A percentile compares a stretch with the other conserved stretches of the same genome.
phyloP scores from a whole-genome alignment of 108 stramenopile genomes.

The Poteriospumella lacustris region DNA sequence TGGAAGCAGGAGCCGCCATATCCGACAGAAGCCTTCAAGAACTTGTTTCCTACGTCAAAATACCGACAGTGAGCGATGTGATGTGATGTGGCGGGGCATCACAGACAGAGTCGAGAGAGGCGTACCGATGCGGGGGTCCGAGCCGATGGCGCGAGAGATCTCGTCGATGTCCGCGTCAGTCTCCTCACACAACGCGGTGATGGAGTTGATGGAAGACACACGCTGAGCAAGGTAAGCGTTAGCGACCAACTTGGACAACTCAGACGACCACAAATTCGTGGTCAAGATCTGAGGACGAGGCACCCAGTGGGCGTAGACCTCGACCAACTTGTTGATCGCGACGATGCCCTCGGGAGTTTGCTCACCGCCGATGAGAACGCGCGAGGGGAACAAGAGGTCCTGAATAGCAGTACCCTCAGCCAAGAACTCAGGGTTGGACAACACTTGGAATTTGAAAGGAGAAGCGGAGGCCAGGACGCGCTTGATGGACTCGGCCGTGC shows the following conservation, averaged over 20 bases:
- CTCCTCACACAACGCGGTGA: constrained; percentile 97
- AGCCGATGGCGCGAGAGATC: constrained; percentile 91
- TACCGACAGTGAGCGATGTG: no score
- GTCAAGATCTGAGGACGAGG: constrained; percentile 84
- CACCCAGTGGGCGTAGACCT: constrained; percentile 76
- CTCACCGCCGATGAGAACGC: constrained; percentile 95
- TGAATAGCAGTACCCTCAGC: constrained; percentile 98
- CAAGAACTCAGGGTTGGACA: constrained; percentile 97
- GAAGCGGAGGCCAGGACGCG: constrained; percentile 77
- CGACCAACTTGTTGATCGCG: constrained; percentile 49
- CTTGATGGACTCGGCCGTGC: constrained; percentile 88
- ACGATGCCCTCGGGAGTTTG: constrained; percentile 76
- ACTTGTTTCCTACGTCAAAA: no score
- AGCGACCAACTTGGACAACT: constrained; percentile 96
- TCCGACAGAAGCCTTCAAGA: constrained; percentile 93
- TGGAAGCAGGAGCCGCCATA: constrained; percentile 94
- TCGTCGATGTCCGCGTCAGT: constrained; percentile 94
- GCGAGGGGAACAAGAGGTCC: constrained; percentile 85
- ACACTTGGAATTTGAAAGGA: constrained; percentile 85
- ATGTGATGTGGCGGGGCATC: no score
- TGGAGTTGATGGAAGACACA: constrained; percentile 96
- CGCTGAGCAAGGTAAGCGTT: constrained; percentile 99
- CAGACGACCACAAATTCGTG: constrained; percentile 96
- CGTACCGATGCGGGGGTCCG: constrained; percentile 95
- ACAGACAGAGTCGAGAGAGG: no score